Evolutionary conservation across 495 filamentous ascomycete genomes (phyloP).

Genomic region (Penicillium flavigenum): DNA sequence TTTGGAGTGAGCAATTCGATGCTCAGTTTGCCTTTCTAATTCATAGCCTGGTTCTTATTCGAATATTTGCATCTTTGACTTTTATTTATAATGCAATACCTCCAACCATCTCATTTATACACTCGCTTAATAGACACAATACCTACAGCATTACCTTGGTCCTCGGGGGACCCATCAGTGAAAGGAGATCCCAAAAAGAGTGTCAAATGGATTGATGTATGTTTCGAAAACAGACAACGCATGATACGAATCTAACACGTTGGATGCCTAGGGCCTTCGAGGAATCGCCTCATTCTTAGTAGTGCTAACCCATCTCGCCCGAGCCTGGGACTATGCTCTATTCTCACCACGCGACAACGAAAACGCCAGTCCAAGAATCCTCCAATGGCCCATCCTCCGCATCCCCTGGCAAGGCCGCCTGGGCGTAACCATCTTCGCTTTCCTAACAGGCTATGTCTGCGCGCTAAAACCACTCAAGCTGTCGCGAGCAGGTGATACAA

Average conservation of each 20-base stretch:
- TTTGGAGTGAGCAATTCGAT: not conserved
- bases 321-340: conserved; percentile 59
- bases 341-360: conserved; percentile 55
- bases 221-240: conserved; percentile 19
- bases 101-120: conserved; percentile 32
- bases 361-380: conserved; percentile 47
- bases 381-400: conserved; percentile 62
- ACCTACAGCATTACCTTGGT: conserved; percentile 33
- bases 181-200: conserved; percentile 53
- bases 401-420: conserved; percentile 64
- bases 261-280: conserved; percentile 57
- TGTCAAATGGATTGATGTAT: conserved; percentile 71
- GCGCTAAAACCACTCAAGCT: conserved; percentile 65
- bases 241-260: not conserved
- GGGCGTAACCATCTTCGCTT: conserved; percentile 65
- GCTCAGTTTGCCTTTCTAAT: not conserved
- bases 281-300: conserved; percentile 67
- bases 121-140: conserved; percentile 35
- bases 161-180: conserved; percentile 23
- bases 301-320: conserved; percentile 63
- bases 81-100: conserved; percentile 22
- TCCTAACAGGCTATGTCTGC: conserved; percentile 69
- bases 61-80: not conserved
- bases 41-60: conserved; percentile 2
- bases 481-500: conserved; percentile 53